Base-by-base conservation (phyloP, 352 stramenopile species). In the Phytophthora citricola region DNA sequence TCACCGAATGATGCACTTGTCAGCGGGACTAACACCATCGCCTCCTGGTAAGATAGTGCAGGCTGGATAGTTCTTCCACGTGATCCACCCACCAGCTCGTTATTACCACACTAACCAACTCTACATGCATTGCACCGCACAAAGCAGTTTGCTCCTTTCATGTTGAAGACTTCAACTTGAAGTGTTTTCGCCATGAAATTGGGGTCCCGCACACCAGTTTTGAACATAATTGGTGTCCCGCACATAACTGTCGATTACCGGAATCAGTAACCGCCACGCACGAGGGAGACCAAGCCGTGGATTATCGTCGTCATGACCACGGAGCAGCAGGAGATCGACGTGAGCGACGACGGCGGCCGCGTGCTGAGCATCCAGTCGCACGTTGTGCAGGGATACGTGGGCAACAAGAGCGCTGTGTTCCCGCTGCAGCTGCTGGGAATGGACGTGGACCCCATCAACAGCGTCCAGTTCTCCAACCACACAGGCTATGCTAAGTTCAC, bases 321-420 rank as follows among this genome's bases (percentile, higher is more conserved):
- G 36, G 24, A 38, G 24, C 54, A 47, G 29, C 47, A 41, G 47
- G 62, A 72, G 36, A 47, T 59, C 40, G 66, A 67, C 7, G 60
- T 52, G 58, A 44, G 27, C 39, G 81, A 86, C 40, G 73, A 73
- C 20, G 71, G 74, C 52, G 79, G 81, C 4, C 79, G 81, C 58
- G 88, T 96, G 69, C 75, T 96, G 54, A 94, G 86, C 73, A 94
- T 96, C 71, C 88, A 96, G 73, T 94, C 88, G 44, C 88, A 96
- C 50, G 87, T 94, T 41, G 88, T 96, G 31, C 88, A 93, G 58
- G 88, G 88, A 24, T 96, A 94, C 52, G 88, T 96, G 34, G 88
- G 88, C 46, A 96, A 96, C 66, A 92, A 93, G 71, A 92, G 85
- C 68, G 88, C 88, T 8, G 85, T 96, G 34, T 91, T 95, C 60